Evolutionary conservation across 495 filamentous ascomycete species (phyloP).

Genomic region (Endocarpon pusillum): DNA sequence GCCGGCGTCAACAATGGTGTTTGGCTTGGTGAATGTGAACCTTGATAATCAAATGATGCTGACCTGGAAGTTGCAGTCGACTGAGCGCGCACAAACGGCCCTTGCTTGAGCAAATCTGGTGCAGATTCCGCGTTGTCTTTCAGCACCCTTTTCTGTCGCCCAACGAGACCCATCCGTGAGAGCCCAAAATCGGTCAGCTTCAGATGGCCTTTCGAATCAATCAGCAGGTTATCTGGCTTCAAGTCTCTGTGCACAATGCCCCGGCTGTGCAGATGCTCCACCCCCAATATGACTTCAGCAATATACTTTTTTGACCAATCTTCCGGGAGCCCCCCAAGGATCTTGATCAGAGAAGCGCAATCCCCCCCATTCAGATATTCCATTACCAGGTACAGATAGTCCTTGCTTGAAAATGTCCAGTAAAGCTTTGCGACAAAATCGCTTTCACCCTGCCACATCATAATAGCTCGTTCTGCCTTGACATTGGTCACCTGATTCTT

Average conservation of each 20-base stretch:
- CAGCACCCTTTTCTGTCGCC: constrained; percentile 82
- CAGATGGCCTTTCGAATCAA: constrained; percentile 90
- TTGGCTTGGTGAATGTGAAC: constrained; percentile 54
- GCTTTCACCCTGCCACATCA: constrained; percentile 99
- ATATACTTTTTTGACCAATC: constrained; percentile 97
- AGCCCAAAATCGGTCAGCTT: constrained; percentile 96
- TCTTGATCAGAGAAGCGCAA: constrained; percentile 89
- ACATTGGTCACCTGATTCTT: constrained; percentile 99
- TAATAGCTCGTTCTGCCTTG: constrained; percentile 96
- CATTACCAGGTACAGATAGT: constrained; percentile 97
- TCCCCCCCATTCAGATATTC: constrained; percentile 97
- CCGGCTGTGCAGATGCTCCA: constrained; percentile 85
- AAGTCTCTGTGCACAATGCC: constrained; percentile 93
- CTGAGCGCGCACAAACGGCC: constrained; percentile 68
- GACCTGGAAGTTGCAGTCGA: constrained; percentile 91
- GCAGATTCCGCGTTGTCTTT: constrained; percentile 66
- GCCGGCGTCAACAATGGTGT: constrained; percentile 87
- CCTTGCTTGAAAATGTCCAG: constrained; percentile 99
- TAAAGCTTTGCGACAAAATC: constrained; percentile 98
- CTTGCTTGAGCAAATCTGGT: constrained; percentile 81
- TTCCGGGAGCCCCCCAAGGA: constrained; percentile 76
- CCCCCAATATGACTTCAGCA: constrained; percentile 83
- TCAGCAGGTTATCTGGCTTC: constrained; percentile 93
- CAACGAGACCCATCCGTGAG: constrained; percentile 92
- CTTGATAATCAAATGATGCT: constrained; percentile 82